Percentiles rank a stretch among this genome's conserved stretches.
Conservation (phyloP, 2,329 filamentous ascomycete genomes). For the Apiospora phragmitis region DNA sequence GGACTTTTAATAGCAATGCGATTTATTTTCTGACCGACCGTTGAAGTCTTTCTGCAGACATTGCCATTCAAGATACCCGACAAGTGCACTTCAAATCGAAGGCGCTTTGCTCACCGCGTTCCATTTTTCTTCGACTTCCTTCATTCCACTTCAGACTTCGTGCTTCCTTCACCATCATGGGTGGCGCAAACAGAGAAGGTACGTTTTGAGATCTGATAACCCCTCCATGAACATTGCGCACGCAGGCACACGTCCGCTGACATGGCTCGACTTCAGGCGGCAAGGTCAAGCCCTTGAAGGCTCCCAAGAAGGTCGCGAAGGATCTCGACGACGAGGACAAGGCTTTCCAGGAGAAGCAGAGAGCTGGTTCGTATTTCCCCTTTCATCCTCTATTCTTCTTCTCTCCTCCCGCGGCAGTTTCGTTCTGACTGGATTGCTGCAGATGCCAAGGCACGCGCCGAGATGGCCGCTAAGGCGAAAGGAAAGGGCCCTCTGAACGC, state of each 20-base stretch:
- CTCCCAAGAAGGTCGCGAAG: slow-evolving; percentile 79
- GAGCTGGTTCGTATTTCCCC: slow-evolving; percentile 64
- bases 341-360: slow-evolving; percentile 81
- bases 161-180: slow-evolving; percentile 49
- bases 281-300: slow-evolving; percentile 85
- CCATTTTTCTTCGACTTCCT: neutral
- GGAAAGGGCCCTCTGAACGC: slow-evolving; percentile 88
- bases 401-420: neutral
- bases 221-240: neutral
- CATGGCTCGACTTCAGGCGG: slow-evolving; percentile 56
- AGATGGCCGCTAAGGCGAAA: slow-evolving; percentile 76
- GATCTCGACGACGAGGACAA: slow-evolving; percentile 86
- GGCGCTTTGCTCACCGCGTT: neutral
- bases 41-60: neutral
- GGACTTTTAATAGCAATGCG: slow-evolving; percentile 8
- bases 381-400: neutral
- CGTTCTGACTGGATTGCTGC: slow-evolving; percentile 12
- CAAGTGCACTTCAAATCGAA: neutral
- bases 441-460: slow-evolving; percentile 86
- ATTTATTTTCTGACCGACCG: slow-evolving; percentile 11
- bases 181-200: slow-evolving; percentile 69
- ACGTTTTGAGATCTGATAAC: slow-evolving; percentile 21
- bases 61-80: slow-evolving; percentile 2
- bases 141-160: neutral
- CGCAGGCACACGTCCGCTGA: neutral